Percentiles rank a stretch among this genome's conserved stretches.
phyloP scores from a whole-genome alignment of 495 filamentous ascomycete species.

The Penicillium antarcticum region DNA sequence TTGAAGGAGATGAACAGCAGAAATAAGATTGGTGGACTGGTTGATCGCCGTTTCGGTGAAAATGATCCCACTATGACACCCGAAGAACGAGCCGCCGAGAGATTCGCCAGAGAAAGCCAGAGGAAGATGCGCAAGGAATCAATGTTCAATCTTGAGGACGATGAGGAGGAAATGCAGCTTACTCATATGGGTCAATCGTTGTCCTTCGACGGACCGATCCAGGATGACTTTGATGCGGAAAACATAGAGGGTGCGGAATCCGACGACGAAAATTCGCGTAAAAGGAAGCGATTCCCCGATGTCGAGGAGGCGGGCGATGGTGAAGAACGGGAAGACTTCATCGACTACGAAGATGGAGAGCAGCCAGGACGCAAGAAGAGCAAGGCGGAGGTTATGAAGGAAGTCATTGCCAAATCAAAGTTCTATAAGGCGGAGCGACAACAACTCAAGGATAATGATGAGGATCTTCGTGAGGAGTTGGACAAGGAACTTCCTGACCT shows the following conservation, averaged over 20 bases:
- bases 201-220: conserved; percentile 49
- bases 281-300: conserved; percentile 53
- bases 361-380: conserved; percentile 79
- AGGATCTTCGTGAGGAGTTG: conserved; percentile 77
- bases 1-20: conserved; percentile 80
- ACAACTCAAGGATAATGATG: conserved; percentile 88
- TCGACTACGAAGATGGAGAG: conserved; percentile 44
- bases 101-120: conserved; percentile 84
- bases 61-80: conserved; percentile 90
- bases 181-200: conserved; percentile 82
- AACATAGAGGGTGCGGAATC: conserved; percentile 63
- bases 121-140: conserved; percentile 63
- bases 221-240: conserved; percentile 76
- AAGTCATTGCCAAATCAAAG: conserved; percentile 97
- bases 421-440: conserved; percentile 90
- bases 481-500: conserved; percentile 78
- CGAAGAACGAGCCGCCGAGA: conserved; percentile 87
- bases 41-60: conserved; percentile 94
- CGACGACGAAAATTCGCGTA: conserved; percentile 58
- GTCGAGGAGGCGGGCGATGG: conserved; percentile 18
- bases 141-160: conserved; percentile 88
- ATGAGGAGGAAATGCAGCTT: conserved; percentile 65
- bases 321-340: conserved; percentile 33
- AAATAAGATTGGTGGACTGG: conserved; percentile 86
- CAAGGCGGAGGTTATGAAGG: conserved; percentile 93